phyloP scores from a whole-genome alignment of 129 eudicot species.

The Gnaphalium uliginosum region DNA sequence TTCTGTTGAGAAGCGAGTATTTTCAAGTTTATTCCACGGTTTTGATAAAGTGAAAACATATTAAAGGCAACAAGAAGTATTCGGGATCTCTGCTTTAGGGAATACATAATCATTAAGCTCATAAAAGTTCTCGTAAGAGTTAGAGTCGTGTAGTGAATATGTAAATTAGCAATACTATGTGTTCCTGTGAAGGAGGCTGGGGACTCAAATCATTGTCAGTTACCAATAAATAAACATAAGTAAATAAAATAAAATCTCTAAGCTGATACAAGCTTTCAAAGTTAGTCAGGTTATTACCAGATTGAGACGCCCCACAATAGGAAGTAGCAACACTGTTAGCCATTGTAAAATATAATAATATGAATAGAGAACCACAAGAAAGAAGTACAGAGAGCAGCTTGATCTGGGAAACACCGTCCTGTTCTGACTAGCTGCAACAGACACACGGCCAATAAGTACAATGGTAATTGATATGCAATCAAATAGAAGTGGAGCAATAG shows the following conservation, averaged over 20 bases:
- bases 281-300: constrained; percentile 16
- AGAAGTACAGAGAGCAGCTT: constrained; percentile 5
- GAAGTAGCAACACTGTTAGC: constrained; percentile 43
- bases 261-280: not conserved
- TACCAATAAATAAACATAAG: not conserved
- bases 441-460: too few species aligned
- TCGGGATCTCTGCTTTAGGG: too few species aligned
- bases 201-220: not conserved
- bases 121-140: not conserved
- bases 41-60: not conserved
- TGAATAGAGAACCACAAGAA: constrained; percentile 1
- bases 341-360: constrained; percentile 40
- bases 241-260: not conserved
- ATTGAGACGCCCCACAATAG: constrained; percentile 47
- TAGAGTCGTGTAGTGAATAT: constrained; percentile 2
- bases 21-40: not conserved
- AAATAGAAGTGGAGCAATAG: too few species aligned
- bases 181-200: not conserved
- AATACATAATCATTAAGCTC: too few species aligned
- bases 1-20: not conserved
- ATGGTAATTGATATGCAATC: too few species aligned
- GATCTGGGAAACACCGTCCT: constrained; percentile 3
- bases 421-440: not conserved
- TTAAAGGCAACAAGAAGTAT: not conserved
- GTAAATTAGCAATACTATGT: not conserved